Percentiles rank a stretch among this genome's conserved stretches.
These are phyloP conservation scores for Aquilaria agallochum DNA, from an alignment of 441 rosid genomes.

Conservation along the genomic window DNA sequence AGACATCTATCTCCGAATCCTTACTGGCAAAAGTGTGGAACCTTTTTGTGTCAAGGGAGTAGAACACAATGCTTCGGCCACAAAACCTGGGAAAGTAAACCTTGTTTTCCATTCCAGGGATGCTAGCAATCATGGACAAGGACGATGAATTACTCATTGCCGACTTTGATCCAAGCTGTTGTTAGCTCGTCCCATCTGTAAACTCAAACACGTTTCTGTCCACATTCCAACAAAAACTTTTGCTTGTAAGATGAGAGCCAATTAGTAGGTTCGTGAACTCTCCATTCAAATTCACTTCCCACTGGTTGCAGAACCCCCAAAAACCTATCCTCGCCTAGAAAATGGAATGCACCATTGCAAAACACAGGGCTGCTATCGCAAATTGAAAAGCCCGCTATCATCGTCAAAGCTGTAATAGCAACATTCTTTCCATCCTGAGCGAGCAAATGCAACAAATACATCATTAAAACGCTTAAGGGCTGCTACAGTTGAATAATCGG, in stretches of 20 bases:
- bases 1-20: not conserved
- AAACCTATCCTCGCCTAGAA: not conserved
- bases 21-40: not conserved
- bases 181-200: not conserved
- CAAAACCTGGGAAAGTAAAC: not conserved
- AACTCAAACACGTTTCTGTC: not conserved
- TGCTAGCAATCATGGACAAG: not conserved
- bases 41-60: not conserved
- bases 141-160: not conserved
- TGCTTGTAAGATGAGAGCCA: not conserved
- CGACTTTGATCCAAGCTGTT: not conserved
- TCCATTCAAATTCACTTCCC: not conserved
- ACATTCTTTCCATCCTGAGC: too few species aligned
- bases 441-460: not conserved
- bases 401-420: not conserved
- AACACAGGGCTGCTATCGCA: not conserved
- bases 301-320: not conserved
- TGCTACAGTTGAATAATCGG: too few species aligned
- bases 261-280: not conserved
- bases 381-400: not conserved
- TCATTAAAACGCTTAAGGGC: not conserved
- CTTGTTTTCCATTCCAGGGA: slow-evolving; percentile 4
- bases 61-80: not conserved
- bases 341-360: not conserved
- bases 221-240: slow-evolving; percentile 1